Percentiles rank a stretch among this genome's conserved stretches.
Conservation (phyloP, 306 rosid genomes). For the Cercis canadensis region DNA sequence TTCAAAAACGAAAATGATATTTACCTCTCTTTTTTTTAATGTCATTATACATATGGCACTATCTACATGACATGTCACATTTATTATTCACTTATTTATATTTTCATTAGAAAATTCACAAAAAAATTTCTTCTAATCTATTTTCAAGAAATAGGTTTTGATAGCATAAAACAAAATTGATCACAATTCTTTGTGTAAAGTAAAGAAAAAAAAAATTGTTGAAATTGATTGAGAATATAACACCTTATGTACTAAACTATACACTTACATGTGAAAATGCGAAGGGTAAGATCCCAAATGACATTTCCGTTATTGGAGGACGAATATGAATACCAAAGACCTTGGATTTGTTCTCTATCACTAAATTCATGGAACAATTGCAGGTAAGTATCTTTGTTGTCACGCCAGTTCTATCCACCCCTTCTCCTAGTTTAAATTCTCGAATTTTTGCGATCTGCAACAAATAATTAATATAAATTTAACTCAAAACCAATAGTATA, state of each 20-base stretch:
- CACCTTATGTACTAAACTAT: neutral
- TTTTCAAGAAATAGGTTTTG: no score
- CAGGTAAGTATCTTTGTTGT: constrained; percentile 73
- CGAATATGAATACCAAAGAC: constrained; percentile 80
- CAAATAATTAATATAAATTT: neutral
- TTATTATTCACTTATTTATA: no score
- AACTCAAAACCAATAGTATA: neutral
- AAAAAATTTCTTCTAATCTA: no score
- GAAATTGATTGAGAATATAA: no score
- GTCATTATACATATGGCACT: no score
- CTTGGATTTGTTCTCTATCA: constrained; percentile 76
- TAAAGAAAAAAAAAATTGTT: no score
- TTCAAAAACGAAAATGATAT: no score
- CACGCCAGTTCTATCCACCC: constrained; percentile 87
- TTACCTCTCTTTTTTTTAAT: no score
- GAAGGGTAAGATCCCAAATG: constrained; percentile 71
- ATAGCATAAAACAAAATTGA: no score
- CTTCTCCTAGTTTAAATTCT: constrained; percentile 78
- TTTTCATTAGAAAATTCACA: no score
- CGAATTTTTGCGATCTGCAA: constrained; percentile 61
- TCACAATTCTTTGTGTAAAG: no score
- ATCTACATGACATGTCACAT: no score
- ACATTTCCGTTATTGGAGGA: constrained; percentile 68
- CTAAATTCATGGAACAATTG: constrained; percentile 65
- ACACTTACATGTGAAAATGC: constrained; percentile 64